phyloP scores from a whole-genome alignment of 2,329 filamentous ascomycete species.

The Ceratocystiopsis minuta region DNA sequence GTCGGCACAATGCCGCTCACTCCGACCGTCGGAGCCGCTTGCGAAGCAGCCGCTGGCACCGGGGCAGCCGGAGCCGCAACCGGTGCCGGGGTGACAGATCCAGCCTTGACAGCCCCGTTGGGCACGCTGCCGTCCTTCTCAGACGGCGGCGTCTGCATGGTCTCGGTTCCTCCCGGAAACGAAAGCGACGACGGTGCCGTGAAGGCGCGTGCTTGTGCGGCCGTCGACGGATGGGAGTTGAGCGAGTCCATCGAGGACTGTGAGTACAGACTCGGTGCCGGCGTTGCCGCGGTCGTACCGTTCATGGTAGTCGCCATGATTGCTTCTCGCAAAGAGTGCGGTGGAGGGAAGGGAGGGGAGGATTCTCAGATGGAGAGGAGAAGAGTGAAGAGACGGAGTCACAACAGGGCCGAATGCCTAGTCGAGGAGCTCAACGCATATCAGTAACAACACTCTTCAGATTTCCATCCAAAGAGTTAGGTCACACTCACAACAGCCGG shows the following conservation, averaged over 20 bases:
- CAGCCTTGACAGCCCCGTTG: slow-evolving; percentile 7
- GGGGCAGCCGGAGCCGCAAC: slow-evolving; percentile 4
- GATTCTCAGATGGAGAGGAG: background rate
- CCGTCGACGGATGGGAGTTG: slow-evolving; percentile 81
- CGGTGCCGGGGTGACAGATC: slow-evolving; percentile 6
- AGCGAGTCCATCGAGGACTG: slow-evolving; percentile 56
- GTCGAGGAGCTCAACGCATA: slow-evolving; percentile 6
- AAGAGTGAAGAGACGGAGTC: background rate
- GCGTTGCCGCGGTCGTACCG: slow-evolving; percentile 5
- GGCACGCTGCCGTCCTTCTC: slow-evolving; percentile 9
- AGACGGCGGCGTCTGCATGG: slow-evolving; percentile 9
- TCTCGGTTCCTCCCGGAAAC: slow-evolving; percentile 45
- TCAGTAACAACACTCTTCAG: slow-evolving; percentile 8
- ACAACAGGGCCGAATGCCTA: slow-evolving; percentile 6
- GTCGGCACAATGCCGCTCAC: slow-evolving; percentile 85
- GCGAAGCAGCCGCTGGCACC: slow-evolving; percentile 45
- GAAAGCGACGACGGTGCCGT: slow-evolving; percentile 83
- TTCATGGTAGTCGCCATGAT: slow-evolving; percentile 8
- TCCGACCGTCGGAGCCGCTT: slow-evolving; percentile 65
- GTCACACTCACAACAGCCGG: slow-evolving; percentile 11
- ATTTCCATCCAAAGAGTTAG: slow-evolving; percentile 9
- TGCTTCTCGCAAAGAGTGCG: background rate
- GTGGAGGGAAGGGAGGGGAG: background rate
- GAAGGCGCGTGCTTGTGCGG: slow-evolving; percentile 87
- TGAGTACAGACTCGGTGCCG: slow-evolving; percentile 9